A percentile compares a stretch with the other conserved stretches of the same genome.
Conservation (phyloP, 2,329 filamentous ascomycete species). For the Fusarium newnesense region DNA sequence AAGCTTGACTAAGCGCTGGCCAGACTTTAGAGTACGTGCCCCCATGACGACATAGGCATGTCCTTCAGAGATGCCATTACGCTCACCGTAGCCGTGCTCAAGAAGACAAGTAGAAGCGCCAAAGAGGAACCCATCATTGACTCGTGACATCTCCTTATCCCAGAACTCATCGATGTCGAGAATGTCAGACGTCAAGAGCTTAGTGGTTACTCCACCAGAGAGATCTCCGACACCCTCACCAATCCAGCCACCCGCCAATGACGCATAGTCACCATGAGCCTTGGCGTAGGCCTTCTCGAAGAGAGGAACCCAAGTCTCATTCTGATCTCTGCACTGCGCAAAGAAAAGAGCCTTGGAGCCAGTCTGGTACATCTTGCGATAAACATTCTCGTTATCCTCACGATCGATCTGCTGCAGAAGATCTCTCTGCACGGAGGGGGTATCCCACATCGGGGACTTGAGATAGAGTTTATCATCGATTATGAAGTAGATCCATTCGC, state of each 20-base stretch:
- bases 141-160: constrained; percentile 81
- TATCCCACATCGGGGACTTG: constrained; percentile 83
- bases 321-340: constrained; percentile 77
- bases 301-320: constrained; percentile 85
- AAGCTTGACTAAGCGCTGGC: constrained; percentile 67
- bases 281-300: constrained; percentile 88
- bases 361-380: constrained; percentile 76
- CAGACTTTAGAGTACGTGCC: constrained; percentile 62
- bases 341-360: constrained; percentile 83
- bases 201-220: constrained; percentile 75
- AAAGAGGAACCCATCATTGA: constrained; percentile 83
- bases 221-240: constrained; percentile 70
- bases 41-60: constrained; percentile 72
- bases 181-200: constrained; percentile 75
- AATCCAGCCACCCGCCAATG: constrained; percentile 77
- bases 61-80: constrained; percentile 67
- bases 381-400: constrained; percentile 76
- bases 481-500: constrained; percentile 92
- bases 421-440: constrained; percentile 77
- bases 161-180: constrained; percentile 85
- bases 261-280: constrained; percentile 80
- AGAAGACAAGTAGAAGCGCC: constrained; percentile 75
- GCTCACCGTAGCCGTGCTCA: constrained; percentile 69
- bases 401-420: constrained; percentile 80
- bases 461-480: constrained; percentile 92